These are phyloP conservation scores for Beta macrorhiza DNA, from an alignment of 179 eudicot genomes.

Conservation along the genomic window DNA sequence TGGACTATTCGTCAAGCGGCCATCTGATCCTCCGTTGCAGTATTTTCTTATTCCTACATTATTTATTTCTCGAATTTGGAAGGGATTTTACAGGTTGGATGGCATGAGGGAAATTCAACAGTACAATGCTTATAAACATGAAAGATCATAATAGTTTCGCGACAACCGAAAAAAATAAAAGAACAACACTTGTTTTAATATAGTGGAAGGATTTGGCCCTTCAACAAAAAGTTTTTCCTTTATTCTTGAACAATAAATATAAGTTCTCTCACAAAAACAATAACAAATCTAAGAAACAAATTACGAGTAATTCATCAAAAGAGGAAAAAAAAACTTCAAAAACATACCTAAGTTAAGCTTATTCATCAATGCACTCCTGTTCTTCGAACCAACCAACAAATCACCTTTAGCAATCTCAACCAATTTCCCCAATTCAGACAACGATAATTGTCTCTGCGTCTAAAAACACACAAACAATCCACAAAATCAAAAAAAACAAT, in stretches of 20 bases:
- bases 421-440: conserved; percentile 31
- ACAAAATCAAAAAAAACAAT: conserved; percentile 17
- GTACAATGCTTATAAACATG: too few species aligned
- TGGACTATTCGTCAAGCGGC: too few species aligned
- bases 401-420: conserved; percentile 40
- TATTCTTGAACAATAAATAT: not conserved
- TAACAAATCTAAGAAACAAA: not conserved
- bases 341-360: conserved; percentile 51
- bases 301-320: not conserved
- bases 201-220: too few species aligned
- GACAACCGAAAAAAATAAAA: too few species aligned
- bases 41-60: too few species aligned
- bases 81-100: too few species aligned
- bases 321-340: not conserved
- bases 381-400: conserved; percentile 37
- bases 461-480: conserved; percentile 20
- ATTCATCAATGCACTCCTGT: conserved; percentile 33
- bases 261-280: not conserved
- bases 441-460: conserved; percentile 39
- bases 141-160: too few species aligned
- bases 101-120: too few species aligned
- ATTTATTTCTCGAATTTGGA: too few species aligned
- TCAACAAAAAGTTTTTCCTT: too few species aligned
- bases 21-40: too few species aligned
- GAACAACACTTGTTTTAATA: too few species aligned